Base-by-base conservation (phyloP, 192 early-diverging fungal genomes). In the Umbelopsis sp. region DNA sequence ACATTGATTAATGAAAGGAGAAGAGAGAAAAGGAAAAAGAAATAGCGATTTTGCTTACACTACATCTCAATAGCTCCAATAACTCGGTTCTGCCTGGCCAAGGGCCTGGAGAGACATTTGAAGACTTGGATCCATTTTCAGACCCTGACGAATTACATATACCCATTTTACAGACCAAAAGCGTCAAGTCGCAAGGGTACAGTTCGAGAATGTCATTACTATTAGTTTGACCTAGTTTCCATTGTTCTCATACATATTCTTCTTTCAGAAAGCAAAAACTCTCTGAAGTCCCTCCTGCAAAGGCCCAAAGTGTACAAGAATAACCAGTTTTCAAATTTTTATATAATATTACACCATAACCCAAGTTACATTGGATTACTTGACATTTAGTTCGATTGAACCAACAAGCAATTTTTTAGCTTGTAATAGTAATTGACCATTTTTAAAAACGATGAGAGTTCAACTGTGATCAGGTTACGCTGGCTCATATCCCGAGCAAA, bases 161-260 rank as follows among this genome's bases (percentile, higher is more conserved):
- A 62, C 56, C 56, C 26, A 62, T 62, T 62, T 62, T 62, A 17
- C 56, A 62, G 17, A 62, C 56, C 0, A 62, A 62, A 32, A 62
- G 56, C 29, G 26, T 26, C 17, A 62, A 62, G 29, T 22, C 56
- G 32, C 56, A 34, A 8, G 56, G 56, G 56, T 62, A 62, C 38
- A 6, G 38, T 41, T 11, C 12, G 7, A 41, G 38, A 11, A 11
- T 41, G 5, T 11, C 38, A 3, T 6, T 41, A 41, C 0, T 11
- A 41, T 41, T 41, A 11, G 38, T 11, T 4, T n/a, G n/a, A n/a
- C n/a, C n/a, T 41, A 41, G 12, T 41, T 41, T 41, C 38, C 38
- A 41, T 11, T 11, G 0, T 1, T 1, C 38, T 41, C 2, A 41
- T 41, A 11, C 38, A 5, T 0, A 11, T 49, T 49, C n/a, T 1